phyloP scores from a whole-genome alignment of 345 rosid genomes.

The Gossypium raimondii region DNA sequence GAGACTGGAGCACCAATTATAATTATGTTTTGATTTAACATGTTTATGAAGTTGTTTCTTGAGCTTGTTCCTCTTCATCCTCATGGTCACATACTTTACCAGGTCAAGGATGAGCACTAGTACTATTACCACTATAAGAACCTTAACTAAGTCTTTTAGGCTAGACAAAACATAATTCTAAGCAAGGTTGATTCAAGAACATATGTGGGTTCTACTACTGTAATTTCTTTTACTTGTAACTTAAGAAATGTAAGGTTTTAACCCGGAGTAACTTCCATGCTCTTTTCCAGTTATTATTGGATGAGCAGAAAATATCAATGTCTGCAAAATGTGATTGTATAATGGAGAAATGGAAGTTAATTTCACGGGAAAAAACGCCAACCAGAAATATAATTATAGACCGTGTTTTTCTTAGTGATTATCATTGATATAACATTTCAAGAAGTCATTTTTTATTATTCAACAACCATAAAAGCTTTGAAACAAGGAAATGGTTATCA shows the following conservation, averaged over 20 bases:
- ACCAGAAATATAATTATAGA: constrained; percentile 20
- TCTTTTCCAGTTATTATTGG: constrained; percentile 1
- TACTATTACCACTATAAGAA: constrained; percentile 16
- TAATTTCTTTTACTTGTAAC: not conserved
- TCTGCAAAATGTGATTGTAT: not conserved
- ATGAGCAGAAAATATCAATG: not conserved
- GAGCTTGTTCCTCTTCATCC: constrained; percentile 8
- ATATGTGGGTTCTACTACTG: not conserved
- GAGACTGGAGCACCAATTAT: constrained; percentile 34
- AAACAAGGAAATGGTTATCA: not conserved
- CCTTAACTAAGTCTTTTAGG: constrained; percentile 19
- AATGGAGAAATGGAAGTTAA: constrained; percentile 19
- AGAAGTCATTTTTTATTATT: no score
- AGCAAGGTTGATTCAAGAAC: not conserved
- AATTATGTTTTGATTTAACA: constrained; percentile 17
- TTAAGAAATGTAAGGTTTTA: not conserved
- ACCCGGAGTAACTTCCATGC: constrained; percentile 14
- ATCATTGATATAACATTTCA: constrained; percentile 17
- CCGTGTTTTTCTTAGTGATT: not conserved
- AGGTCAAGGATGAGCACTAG: constrained; percentile 32
- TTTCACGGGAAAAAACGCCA: constrained; percentile 13
- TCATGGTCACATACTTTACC: constrained; percentile 24
- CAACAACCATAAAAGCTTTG: no score
- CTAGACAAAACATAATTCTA: not conserved
- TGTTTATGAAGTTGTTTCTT: constrained; percentile 5